Conservation (phyloP, 768 basidiomycete genomes). For the Lactarius sanguifluus region DNA sequence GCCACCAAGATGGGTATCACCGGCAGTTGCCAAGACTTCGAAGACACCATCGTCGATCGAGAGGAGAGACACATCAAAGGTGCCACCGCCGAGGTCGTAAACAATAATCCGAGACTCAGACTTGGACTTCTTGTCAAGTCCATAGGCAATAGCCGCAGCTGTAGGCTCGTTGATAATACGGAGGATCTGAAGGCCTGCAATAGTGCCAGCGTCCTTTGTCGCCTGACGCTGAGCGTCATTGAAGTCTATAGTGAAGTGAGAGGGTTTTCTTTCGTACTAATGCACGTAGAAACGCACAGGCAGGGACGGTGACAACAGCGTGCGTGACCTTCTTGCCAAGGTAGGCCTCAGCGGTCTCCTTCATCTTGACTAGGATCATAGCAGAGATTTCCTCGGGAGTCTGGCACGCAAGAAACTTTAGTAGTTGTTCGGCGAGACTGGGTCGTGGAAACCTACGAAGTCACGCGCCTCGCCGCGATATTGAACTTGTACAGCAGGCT, state of each 20-base stretch:
- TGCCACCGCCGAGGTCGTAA: conserved; percentile 98
- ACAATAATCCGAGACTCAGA: conserved; percentile 96
- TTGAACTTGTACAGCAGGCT: conserved; percentile 74
- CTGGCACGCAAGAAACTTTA: conserved; percentile 40
- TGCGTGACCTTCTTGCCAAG: conserved; percentile 95
- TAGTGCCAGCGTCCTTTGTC: conserved; percentile 96
- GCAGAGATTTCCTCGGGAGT: conserved; percentile 93
- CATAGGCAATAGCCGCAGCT: conserved; percentile 96
- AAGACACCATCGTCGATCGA: conserved; percentile 61
- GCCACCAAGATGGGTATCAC: conserved; percentile 64
- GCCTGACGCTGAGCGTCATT: conserved; percentile 99
- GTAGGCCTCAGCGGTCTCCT: conserved; percentile 98
- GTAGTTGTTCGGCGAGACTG: neutral
- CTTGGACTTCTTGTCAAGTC: conserved; percentile 87
- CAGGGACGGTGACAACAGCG: conserved; percentile 97
- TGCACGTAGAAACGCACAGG: conserved; percentile 54
- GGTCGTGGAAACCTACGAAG: conserved; percentile 60
- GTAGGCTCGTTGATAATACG: conserved; percentile 99
- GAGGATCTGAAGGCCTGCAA: conserved; percentile 91
- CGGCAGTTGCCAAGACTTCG: conserved; percentile 58
- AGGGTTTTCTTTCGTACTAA: neutral
- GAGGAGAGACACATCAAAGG: conserved; percentile 97
- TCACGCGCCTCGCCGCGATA: conserved; percentile 78
- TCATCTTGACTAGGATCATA: conserved; percentile 97
- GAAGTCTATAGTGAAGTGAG: conserved; percentile 60